Evolutionary conservation across 371 early-diverging fungal species (phyloP).

Genomic region (Lichtheimia ornata): DNA sequence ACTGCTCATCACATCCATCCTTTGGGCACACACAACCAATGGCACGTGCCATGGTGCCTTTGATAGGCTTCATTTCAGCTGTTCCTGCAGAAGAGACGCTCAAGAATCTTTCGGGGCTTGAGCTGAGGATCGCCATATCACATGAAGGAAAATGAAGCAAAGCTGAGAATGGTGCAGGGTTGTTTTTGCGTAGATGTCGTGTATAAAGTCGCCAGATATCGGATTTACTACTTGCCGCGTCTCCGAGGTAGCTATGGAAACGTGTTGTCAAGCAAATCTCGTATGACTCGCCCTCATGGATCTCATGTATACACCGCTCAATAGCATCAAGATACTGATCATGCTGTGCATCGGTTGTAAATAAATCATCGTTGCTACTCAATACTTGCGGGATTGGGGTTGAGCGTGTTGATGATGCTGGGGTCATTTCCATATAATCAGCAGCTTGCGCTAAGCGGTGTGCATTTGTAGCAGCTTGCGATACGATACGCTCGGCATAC

Average conservation of each 20-base stretch:
- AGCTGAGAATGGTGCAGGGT: conserved; percentile 90
- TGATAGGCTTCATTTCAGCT: conserved; percentile 95
- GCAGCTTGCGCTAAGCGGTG: conserved; percentile 2
- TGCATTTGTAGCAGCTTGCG: conserved; percentile 1
- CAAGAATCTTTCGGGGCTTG: conserved; percentile 91
- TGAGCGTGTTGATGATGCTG: conserved; percentile 20
- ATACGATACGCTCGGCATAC: conserved; percentile 9
- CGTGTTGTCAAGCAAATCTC: conserved; percentile 93
- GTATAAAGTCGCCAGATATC: conserved; percentile 61
- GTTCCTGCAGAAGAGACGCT: conserved; percentile 51
- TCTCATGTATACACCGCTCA: conserved; percentile 60
- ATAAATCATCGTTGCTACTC: conserved; percentile 11
- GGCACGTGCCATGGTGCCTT: conserved; percentile 79
- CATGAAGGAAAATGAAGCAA: conserved; percentile 54
- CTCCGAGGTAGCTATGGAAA: conserved; percentile 45
- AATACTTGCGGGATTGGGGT: conserved; percentile 30
- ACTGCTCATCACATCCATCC: conserved; percentile 29
- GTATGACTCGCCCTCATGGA: conserved; percentile 90
- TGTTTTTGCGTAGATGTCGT: conserved; percentile 64
- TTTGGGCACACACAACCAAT: conserved; percentile 45
- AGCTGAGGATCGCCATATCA: conserved; percentile 50
- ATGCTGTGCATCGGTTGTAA: conserved; percentile 52
- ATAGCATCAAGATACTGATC: conserved; percentile 70
- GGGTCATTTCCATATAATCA: conserved; percentile 9
- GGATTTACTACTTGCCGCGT: not conserved